A percentile compares a stretch with the other conserved stretches of the same genome.
Evolutionary conservation across 2,329 filamentous ascomycete genomes (phyloP).

Genomic region (Coniochaeta sp.): DNA sequence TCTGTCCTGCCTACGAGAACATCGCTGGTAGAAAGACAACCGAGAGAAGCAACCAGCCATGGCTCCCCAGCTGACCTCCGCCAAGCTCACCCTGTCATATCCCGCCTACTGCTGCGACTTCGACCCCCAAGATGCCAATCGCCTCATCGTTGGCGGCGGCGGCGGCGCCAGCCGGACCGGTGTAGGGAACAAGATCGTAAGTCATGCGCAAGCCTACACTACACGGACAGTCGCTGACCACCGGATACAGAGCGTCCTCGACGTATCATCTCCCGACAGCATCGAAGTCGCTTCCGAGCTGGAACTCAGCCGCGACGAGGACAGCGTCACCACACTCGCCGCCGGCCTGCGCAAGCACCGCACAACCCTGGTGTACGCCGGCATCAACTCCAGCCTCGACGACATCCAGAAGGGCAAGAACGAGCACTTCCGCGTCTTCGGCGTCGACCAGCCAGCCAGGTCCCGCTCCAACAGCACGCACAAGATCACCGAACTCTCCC

Average conservation of each 20-base stretch:
- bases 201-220: conserved; percentile 3
- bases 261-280: conserved; percentile 58
- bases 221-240: background rate
- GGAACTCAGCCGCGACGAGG: conserved; percentile 75
- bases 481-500: conserved; percentile 44
- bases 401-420: conserved; percentile 72
- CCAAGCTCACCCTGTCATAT: conserved; percentile 1
- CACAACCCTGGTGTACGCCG: conserved; percentile 57
- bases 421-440: conserved; percentile 73
- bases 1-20: background rate
- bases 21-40: background rate
- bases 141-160: conserved; percentile 77
- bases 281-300: conserved; percentile 63
- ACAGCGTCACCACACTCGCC: conserved; percentile 79
- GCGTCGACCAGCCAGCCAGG: conserved; percentile 37
- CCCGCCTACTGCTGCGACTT: conserved; percentile 86
- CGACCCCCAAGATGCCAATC: conserved; percentile 69
- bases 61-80: background rate
- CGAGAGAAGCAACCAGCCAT: background rate
- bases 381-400: conserved; percentile 73
- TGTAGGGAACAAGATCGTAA: conserved; percentile 78
- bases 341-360: conserved; percentile 55
- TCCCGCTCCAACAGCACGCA: conserved; percentile 21
- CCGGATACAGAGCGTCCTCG: conserved; percentile 56
- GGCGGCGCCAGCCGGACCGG: conserved; percentile 76